These are phyloP conservation scores for Petunia secreta DNA, from an alignment of 257 asterid species.

Conservation along the genomic window DNA sequence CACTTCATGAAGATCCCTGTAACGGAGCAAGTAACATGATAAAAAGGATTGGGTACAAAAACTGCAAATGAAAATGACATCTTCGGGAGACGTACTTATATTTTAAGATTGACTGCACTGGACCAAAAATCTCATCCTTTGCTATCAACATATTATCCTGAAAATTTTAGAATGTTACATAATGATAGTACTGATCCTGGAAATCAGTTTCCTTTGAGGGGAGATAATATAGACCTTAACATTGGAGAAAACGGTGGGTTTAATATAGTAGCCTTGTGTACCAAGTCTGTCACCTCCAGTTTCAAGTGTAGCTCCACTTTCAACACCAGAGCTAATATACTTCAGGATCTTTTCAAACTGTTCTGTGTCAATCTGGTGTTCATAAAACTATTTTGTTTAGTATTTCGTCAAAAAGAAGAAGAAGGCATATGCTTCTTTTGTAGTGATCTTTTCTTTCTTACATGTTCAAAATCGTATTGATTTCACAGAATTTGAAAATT, in stretches of 20 bases:
- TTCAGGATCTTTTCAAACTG: constrained; percentile 29
- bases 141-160: constrained; percentile 22
- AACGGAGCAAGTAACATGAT: too few relatives aligned
- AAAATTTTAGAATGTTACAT: background rate
- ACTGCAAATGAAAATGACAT: background rate
- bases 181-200: too few relatives aligned
- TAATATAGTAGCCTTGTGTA: constrained; percentile 19
- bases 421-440: too few relatives aligned
- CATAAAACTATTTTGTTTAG: background rate
- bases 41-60: too few relatives aligned
- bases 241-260: constrained; percentile 35
- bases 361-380: constrained; percentile 22
- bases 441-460: too few relatives aligned
- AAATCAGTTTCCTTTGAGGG: too few relatives aligned
- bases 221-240: constrained; percentile 23
- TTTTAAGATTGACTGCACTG: constrained; percentile 10
- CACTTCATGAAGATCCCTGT: constrained; percentile 1
- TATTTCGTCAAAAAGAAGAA: background rate
- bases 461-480: too few relatives aligned
- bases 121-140: constrained; percentile 24
- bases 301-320: constrained; percentile 32
- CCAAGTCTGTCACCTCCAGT: constrained; percentile 32
- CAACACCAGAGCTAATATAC: constrained; percentile 28
- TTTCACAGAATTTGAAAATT: too few relatives aligned
- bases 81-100: background rate